phyloP scores from a whole-genome alignment of 768 basidiomycete species.

The Phallus indusiatus region DNA sequence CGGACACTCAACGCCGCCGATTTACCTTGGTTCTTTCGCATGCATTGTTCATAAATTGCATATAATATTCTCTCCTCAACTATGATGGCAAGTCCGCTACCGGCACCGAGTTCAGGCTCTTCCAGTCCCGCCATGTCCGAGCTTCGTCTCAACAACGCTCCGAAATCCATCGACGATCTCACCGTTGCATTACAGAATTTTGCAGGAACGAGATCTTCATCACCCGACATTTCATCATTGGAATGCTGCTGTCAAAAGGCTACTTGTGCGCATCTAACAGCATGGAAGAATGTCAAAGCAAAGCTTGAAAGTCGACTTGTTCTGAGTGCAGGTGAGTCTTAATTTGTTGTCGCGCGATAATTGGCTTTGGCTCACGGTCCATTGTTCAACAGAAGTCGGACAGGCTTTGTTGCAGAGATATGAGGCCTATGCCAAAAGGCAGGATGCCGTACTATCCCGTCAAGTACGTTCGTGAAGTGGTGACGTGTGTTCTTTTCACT shows the following conservation, averaged over 20 bases:
- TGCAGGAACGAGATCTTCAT: constrained; percentile 46
- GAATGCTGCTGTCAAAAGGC: constrained; percentile 60
- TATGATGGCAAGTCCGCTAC: constrained; percentile 1
- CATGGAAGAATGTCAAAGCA: constrained; percentile 56
- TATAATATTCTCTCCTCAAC: neutral
- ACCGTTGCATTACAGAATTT: constrained; percentile 64
- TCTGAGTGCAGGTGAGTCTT: constrained; percentile 72
- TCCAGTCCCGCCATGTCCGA: constrained; percentile 1
- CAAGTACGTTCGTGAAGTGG: constrained; percentile 1
- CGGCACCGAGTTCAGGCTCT: neutral
- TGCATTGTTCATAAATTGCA: too few relatives aligned
- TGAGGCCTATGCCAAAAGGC: constrained; percentile 72
- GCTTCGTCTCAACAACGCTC: constrained; percentile 31
- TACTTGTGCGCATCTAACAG: constrained; percentile 53
- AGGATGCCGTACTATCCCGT: constrained; percentile 34
- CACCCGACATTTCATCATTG: constrained; percentile 53
- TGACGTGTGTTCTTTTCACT: neutral
- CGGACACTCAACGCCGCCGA: too few relatives aligned
- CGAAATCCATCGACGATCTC: constrained; percentile 66
- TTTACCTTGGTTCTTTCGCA: too few relatives aligned
- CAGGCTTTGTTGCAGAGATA: constrained; percentile 80
- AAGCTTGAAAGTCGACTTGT: constrained; percentile 69
- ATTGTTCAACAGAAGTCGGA: constrained; percentile 60
- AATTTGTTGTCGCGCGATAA: neutral
- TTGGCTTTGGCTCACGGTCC: too few relatives aligned